Base-by-base conservation (phyloP, 768 basidiomycete genomes). In the Harrya chromipes region DNA sequence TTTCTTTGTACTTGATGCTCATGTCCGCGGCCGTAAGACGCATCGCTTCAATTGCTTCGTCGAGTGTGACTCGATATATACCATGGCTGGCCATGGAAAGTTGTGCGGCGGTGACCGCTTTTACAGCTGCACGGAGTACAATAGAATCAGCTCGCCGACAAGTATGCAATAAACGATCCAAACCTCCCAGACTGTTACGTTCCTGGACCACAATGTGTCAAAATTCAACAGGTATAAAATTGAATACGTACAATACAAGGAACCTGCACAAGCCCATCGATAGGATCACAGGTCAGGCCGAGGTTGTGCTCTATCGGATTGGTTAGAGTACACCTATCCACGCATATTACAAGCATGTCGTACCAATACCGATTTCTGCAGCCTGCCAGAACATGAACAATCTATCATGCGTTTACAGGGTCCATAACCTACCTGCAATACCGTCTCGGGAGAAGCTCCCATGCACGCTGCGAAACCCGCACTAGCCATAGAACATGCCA, bases 21-120 rank as follows among this genome's bases (percentile, higher is more conserved):
- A 95, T 95, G 66, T 94, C 90, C n/a, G 80, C 76, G 23, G 94
- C 94, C 6, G 93, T 97, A 41, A 95, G 65, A 20, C 90, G 77
- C 91, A 95, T 95, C 4, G 94, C 93, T 67, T 92, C 90, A 47
- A 97, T 97, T 2, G 94, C 94, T 67, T 97, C 92, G 64, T 97
- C 94, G 17, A 97, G 75, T 1, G 85, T 87, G 31, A 94, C 92
- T 29, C 84, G 82, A 60, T 92, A 92, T 13, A 89, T 77, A 0
- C 90, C 94, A 61, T 90, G 81, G 52, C 90, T 90, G 9, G 94
- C 92, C 80, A 97, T 87, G 8, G 94, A 91, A 5, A 97, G 77
- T 64, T 97, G 95, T 17, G 94, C 94, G 11, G 94, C 94, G 17
- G 92, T 94, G 39, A 94, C 79, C 4, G 91, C 92, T 68, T 95